Evolutionary conservation across 176 grass and related monocot species (phyloP), one percentile per base, ranked within the genome.

Genomic region (Panicum miliaceum): DNA sequence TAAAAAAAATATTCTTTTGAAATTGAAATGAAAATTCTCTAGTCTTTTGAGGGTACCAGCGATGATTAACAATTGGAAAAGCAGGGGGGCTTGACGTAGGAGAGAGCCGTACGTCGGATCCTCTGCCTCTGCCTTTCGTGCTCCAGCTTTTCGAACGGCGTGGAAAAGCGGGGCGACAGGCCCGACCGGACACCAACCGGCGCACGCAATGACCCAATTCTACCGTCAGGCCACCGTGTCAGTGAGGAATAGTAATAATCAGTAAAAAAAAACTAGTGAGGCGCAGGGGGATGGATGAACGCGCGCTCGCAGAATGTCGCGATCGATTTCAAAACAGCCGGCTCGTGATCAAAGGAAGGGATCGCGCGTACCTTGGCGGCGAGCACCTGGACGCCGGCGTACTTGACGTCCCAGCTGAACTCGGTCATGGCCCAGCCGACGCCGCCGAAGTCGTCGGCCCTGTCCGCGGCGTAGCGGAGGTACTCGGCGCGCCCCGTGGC

Each of bases 371-470:
- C 94, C 94, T 97, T 88, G 57, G 91, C 75, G 26, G 91, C 94
- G 54, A 97, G 86, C 43, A 93, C 87, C 48, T 99, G 96, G 3
- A 99, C 78, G 13, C 93, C 96, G 42, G 96, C 96, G 50, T 89
- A 99, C 81, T 99, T 99, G 78, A 94, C 91, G 37, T 99, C 96
- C 96, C 96, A 99, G 84, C 93, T 94, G 85, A 99, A 99, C 91
- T 99, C 96, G 4, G 83, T 89, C 74, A 99, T 96, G 57, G 89
- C 91, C 96, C 96, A 99, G 0, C 91, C 96, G 64, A 73, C 83
- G 64, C 93, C 96, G 48, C 89, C 96, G 78, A 94, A 85, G 20
- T 8, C 0, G 3, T 93, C 64, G 37, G 93, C 93, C 4, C 83
- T 92, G 35, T 89, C 86, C 58, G 89, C 85, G 42, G 67, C 96